Evolutionary conservation across 148 eudicot genomes (phyloP).

Genomic region (Linanthus parryae): DNA sequence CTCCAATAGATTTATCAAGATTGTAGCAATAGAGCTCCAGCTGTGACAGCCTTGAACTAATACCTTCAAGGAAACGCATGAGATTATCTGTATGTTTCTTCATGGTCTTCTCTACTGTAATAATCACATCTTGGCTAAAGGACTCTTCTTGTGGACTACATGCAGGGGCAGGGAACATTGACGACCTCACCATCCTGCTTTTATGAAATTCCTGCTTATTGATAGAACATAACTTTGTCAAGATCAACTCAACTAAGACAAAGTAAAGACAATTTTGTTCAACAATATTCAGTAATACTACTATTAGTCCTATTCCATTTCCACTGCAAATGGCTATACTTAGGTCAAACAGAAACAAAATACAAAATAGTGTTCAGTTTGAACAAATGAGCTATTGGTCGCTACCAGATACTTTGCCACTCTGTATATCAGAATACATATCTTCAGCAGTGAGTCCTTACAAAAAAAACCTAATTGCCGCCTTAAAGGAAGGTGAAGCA

Average conservation of each 20-base stretch:
- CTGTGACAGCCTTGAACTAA: constrained; percentile 93
- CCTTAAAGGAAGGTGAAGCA: no score
- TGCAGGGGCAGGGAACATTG: constrained; percentile 60
- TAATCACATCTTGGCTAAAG: constrained; percentile 52
- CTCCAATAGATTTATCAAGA: constrained; percentile 93
- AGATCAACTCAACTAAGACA: not conserved
- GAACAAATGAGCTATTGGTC: no score
- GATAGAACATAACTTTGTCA: constrained; percentile 1
- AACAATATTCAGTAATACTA: no score
- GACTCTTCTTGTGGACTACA: constrained; percentile 81
- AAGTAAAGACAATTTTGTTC: not conserved
- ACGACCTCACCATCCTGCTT: constrained; percentile 76
- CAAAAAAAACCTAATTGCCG: no score
- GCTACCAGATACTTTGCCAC: no score
- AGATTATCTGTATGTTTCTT: constrained; percentile 88
- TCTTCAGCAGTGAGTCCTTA: no score
- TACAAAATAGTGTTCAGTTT: no score
- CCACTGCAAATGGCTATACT: no score
- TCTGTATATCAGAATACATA: no score
- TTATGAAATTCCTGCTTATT: constrained; percentile 83
- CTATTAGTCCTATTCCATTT: no score
- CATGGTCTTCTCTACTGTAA: constrained; percentile 80
- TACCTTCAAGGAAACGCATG: constrained; percentile 96
- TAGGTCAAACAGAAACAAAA: no score
- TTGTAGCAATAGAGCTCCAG: constrained; percentile 93